Evolutionary conservation across 2,329 filamentous ascomycete genomes (phyloP), one percentile per base, ranked within the genome.

Genomic region (Claviceps pusilla): DNA sequence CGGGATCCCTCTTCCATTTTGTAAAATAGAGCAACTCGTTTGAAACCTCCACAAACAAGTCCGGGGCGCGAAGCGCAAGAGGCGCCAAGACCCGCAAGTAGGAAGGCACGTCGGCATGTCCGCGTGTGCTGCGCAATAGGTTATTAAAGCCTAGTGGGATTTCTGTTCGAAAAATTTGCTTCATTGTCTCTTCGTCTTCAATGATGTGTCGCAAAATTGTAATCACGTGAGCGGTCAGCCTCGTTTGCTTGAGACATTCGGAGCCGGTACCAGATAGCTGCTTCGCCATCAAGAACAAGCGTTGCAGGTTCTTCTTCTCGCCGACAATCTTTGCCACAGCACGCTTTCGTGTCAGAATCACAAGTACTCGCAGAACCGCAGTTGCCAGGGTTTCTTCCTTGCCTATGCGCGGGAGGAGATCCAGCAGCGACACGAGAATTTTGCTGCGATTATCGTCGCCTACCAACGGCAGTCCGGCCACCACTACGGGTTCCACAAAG

Each of bases 231-330:
- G 74, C 68, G 3, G 74, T 72, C 43, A 80, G 70, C 53, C 72
- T 73, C 2, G 72, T 74, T 45, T 77, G 74, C 57, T 72, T 76
- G 10, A 98, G 77, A 54, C 84, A 84, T 54, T 86, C 80, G 35
- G 89, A 87, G 7, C 87, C 86, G 35, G 83, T 78, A 31, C 86
- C 87, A 24, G 88, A 84, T 56, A 97, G 79, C 66, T 97, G 91
- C 67, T 94, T 95, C 55, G 91, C 83, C 87, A 97, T 95, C 52
- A 96, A 80, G 68, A 98, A 97, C 28, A 98, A 74, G 33, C 89
- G 80, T 64, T 93, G 87, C 50, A 98, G 76, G 61, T 95, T 94
- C 65, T 84, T 86, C 72, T 89, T 95, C 65, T 95, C 86, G 5
- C 88, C 87, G 49, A 97, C 77, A 48, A 78, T 74, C 59, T 82